These are phyloP conservation scores for Limnomonas spitsbergensis DNA, from an alignment of 139 green algal species.

Conservation along the genomic window DNA sequence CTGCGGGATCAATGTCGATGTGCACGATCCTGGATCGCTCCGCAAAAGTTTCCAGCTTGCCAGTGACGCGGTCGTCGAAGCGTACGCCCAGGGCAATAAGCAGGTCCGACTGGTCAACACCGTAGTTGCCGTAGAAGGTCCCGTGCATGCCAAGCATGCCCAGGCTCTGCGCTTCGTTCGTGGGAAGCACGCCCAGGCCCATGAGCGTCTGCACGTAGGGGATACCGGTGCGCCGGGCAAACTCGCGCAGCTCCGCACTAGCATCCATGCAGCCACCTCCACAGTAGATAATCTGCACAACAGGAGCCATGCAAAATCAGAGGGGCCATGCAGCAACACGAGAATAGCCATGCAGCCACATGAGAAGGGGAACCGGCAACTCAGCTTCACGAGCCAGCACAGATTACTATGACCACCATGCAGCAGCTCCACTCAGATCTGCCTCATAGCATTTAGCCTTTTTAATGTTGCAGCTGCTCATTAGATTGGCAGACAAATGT, in stretches of 20 bases:
- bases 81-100: constrained; percentile 94
- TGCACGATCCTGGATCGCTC: constrained; percentile 88
- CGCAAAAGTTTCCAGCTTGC: constrained; percentile 96
- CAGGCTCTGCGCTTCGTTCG: constrained; percentile 60
- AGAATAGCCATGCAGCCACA: too few relatives aligned
- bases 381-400: too few relatives aligned
- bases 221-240: constrained; percentile 76
- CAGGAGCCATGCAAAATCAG: neutral
- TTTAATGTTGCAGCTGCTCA: too few relatives aligned
- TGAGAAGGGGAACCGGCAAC: too few relatives aligned
- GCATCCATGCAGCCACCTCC: constrained; percentile 84
- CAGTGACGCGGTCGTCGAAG: constrained; percentile 99
- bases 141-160: constrained; percentile 99
- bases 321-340: neutral
- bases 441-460: too few relatives aligned
- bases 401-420: too few relatives aligned
- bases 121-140: constrained; percentile 95
- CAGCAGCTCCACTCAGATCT: too few relatives aligned
- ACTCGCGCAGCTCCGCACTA: constrained; percentile 75
- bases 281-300: constrained; percentile 52
- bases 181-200: constrained; percentile 80
- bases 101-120: constrained; percentile 90
- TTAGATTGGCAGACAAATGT: too few relatives aligned
- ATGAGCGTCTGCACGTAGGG: constrained; percentile 93
- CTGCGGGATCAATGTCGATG: constrained; percentile 97